These are phyloP conservation scores for Mortierella sp. DNA, from an alignment of 371 early-diverging fungal species.

Conservation along the genomic window DNA sequence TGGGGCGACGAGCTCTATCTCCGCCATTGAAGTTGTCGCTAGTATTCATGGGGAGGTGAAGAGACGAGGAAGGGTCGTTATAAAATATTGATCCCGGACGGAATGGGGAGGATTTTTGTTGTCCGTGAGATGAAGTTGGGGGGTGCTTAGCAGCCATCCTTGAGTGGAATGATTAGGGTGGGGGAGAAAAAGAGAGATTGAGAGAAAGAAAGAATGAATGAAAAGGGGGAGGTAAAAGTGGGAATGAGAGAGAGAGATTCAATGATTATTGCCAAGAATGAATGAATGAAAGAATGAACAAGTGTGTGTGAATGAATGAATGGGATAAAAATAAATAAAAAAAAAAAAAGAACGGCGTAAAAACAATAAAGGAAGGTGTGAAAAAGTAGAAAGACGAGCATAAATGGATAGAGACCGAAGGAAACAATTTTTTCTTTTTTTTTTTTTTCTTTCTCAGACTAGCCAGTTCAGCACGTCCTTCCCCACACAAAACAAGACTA, in stretches of 20 bases:
- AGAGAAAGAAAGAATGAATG: neutral
- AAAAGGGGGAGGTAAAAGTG: constrained; percentile 3
- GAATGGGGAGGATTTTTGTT: constrained; percentile 16
- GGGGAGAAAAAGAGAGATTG: neutral
- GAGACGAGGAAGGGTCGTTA: constrained; percentile 7
- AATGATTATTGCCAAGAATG: constrained; percentile 3
- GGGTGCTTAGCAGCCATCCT: neutral
- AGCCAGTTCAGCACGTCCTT: too few relatives aligned
- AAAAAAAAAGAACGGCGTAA: neutral
- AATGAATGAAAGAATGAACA: constrained; percentile 6
- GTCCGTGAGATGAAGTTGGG: neutral
- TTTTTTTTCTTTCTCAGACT: too few relatives aligned
- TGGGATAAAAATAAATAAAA: neutral
- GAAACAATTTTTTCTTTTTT: too few relatives aligned
- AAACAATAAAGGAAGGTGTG: constrained; percentile 3
- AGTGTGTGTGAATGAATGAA: neutral
- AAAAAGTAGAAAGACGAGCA: too few relatives aligned
- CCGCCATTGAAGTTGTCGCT: neutral
- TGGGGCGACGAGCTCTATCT: constrained; percentile 3
- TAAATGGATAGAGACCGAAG: too few relatives aligned
- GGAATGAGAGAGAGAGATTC: neutral
- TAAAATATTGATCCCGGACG: constrained; percentile 51
- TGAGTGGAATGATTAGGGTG: neutral
- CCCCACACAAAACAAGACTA: too few relatives aligned
- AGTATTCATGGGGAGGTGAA: neutral